Base-by-base conservation (phyloP, 2,329 filamentous ascomycete species). In the Leptographium lundbergii region DNA sequence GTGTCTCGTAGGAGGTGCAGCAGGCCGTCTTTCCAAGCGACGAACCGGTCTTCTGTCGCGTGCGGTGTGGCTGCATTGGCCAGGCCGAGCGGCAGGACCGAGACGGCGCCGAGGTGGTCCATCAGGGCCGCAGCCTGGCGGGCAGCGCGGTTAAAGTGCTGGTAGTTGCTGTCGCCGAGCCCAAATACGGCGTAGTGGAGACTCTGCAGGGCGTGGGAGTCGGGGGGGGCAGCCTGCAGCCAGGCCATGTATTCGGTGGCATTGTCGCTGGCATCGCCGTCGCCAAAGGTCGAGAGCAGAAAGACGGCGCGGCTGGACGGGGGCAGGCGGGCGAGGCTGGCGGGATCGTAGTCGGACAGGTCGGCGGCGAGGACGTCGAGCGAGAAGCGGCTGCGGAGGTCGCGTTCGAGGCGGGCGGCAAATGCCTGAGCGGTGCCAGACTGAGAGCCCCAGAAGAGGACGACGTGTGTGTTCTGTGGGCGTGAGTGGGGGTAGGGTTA, bases 401-500 rank as follows among this genome's bases (percentile, higher is more conserved):
- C 68, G 4, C 69, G 9, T 5, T 34, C 69, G 0, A 77, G 65
- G 6, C 69, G 68, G 56, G 70, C 69, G 9, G 75, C 74, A 56
- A 76, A 70, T 11, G 69, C 68, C 61, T 77, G 74, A 0, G 74
- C 73, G 0, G 74, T 76, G 10, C 75, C 75, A 4, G 74, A 75
- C 61, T 77, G 75, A 2, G 75, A 77, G 4, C 52, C 52, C 52
- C 52, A 54, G 32, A 54, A 54, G 19, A 54, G 29, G 50, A 52
- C 50, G 19, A 27, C 50, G 7, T 29, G 3, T n/a, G 17, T 52
- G 27, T 52, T 32, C 50, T 39, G 10, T 10, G 13, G 34, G 34
- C 2, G 34, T 10, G 34, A 13, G 34, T 10, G 34, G 34, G 34
- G 5, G 34, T 10, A 13, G 34, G 34, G 5, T 29, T 29, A 4